Conservation (phyloP, 2,329 filamentous ascomycete genomes). For the Trichophaea hybrida region DNA sequence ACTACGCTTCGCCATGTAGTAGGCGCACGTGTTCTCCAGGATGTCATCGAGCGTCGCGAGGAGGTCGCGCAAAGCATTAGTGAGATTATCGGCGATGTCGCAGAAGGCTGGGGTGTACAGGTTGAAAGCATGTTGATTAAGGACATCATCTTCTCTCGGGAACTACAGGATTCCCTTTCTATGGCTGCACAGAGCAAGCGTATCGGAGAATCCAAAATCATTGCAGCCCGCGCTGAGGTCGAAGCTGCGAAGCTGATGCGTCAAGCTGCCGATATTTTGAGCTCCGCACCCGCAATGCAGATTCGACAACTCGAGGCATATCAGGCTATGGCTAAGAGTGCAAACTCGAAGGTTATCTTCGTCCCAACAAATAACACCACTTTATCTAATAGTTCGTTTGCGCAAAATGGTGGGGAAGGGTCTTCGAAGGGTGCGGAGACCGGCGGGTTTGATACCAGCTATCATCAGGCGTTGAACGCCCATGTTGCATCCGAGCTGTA, state of each 20-base stretch:
- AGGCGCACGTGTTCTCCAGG: conserved; percentile 85
- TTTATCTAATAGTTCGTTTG: conserved; percentile 11
- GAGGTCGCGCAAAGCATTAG: conserved; percentile 90
- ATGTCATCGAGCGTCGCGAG: conserved; percentile 95
- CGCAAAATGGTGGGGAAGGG: conserved; percentile 4
- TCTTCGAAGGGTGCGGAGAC: conserved; percentile 7
- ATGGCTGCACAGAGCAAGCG: conserved; percentile 99
- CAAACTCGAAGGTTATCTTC: conserved; percentile 80
- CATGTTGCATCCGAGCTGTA: conserved; percentile 22
- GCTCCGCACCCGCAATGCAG: conserved; percentile 89
- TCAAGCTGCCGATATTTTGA: conserved; percentile 85
- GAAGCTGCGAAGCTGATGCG: conserved; percentile 89
- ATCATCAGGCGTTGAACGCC: conserved; percentile 15
- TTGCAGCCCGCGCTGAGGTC: conserved; percentile 90
- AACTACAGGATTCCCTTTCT: conserved; percentile 86
- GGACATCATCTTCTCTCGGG: conserved; percentile 93
- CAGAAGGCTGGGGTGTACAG: conserved; percentile 81
- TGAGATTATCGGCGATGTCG: conserved; percentile 95
- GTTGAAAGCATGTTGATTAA: conserved; percentile 99
- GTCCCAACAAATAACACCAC: conserved; percentile 46
- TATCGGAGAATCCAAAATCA: conserved; percentile 96
- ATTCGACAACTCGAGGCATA: conserved; percentile 96
- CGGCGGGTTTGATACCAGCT: conserved; percentile 11
- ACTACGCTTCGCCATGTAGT: conserved; percentile 95
- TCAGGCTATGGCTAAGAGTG: conserved; percentile 94